Evolutionary conservation across 495 filamentous ascomycete genomes (phyloP), one percentile per base, ranked within the genome.

Genomic region (Astrocystis sublimbata): DNA sequence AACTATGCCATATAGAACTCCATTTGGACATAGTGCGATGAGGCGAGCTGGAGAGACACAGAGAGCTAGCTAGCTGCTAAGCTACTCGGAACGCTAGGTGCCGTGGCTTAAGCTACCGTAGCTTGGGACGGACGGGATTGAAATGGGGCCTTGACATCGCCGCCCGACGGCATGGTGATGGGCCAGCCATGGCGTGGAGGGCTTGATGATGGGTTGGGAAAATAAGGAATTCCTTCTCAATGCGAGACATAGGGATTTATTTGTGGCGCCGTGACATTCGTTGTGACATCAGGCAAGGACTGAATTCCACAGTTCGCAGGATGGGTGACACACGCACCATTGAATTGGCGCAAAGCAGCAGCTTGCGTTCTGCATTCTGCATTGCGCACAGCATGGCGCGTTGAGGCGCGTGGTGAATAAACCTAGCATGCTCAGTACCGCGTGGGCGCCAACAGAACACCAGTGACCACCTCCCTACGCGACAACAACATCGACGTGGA

Each of bases 281-380:
- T 33, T 38, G 54, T 57, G 40, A 45, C 40, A 57, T 40, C 23
- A 57, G 54, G 40, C 54, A 57, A 45, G 54, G 54, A 33, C 54
- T 57, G 54, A 40, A 45, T 43, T 45, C 23, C 40, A 57, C 38
- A 57, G 52, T n/a, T n/a, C n/a, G n/a, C 54, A 40, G 40, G 19
- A 57, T 40, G 54, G 31, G 40, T 19, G 54, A 45, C 54, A 45
- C 47, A 53, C 36, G 13, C 49, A 6, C 6, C 33, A 6, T 13
- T 36, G 6, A n/a, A 45, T 49, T 57, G 54, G 40, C 40, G 52
- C 26, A 57, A 33, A 38, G 52, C 52, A 31, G 30, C n/a, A 52
- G 31, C 28, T 30, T 52, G 49, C 49, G 35, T 52, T 3, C 17
- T n/a, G n/a, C n/a, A n/a, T n/a, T n/a, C n/a, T n/a, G n/a, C n/a